Evolutionary conservation across 805 yeast genomes (phyloP), one percentile per base, ranked within the genome.

Genomic region (Suhomyces sp.): DNA sequence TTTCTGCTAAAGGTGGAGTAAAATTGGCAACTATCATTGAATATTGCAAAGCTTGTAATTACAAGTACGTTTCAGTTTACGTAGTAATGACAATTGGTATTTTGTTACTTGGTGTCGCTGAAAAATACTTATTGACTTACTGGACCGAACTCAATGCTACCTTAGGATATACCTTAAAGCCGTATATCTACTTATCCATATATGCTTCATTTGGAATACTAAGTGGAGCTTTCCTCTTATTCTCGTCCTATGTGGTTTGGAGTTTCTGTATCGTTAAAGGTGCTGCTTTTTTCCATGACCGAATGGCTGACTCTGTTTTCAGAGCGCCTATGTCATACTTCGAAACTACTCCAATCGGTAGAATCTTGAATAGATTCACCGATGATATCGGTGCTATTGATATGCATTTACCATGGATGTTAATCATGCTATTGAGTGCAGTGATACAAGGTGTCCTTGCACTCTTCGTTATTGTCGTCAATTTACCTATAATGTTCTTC

Each of bases 341-440:
- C 53, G 87, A 81, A 45, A 72, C 83, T 0, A 81, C 86, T 0
- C 88, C 88, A 6, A 55, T 75, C 30, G 88, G 88, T 4, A 64
- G 87, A 49, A 71, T 81, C 12, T 64, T 79, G 52, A 81, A 81
- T 51, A 59, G 87, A 44, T 81, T 81, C 47, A 72, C 83, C 16
- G 74, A 77, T 48, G 88, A 81, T 57, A 69, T 81, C 42, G 70
- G 68, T 3, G n/a, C 29, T 14, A 26, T 26, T 10, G 88, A 81
- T 55, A 66, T 68, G 36, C 64, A 64, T 1, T 60, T 81, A 22
- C 84, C 85, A n/a, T 26, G 29, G 29, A 26, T 26, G 29, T 71
- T 80, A 46, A 56, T 67, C 15, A 64, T 70, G 21, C 72, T 79
- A 30, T 68, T 76, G 44, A 60, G 62, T 11, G 58, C 72, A 0